These are phyloP conservation scores for Schizosaccharomyces versatilis DNA, from an alignment of 1,139 yeast genomes.

Conservation along the genomic window DNA sequence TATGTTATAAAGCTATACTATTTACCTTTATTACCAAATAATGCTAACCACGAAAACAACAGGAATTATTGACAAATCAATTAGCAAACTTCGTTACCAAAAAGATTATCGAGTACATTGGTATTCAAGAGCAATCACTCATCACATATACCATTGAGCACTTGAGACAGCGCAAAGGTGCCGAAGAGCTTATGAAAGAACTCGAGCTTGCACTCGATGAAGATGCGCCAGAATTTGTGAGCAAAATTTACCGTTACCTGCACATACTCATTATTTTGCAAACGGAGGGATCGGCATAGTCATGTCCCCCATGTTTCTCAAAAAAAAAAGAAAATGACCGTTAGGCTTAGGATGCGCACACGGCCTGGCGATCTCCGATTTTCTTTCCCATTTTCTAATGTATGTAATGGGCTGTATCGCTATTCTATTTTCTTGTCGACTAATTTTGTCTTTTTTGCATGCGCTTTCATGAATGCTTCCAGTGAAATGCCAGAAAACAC, in stretches of 20 bases:
- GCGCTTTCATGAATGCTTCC: conserved; percentile 34
- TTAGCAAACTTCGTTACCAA: conserved; percentile 15
- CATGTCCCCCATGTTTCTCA: too few species aligned
- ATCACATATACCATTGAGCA: conserved; percentile 17
- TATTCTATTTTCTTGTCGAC: too few species aligned
- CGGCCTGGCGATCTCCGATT: too few species aligned
- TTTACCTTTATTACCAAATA: not conserved
- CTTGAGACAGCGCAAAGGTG: conserved; percentile 15
- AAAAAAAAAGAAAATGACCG: too few species aligned
- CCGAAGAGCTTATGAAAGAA: conserved; percentile 16
- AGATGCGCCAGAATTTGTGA: conserved; percentile 18
- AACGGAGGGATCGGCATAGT: not conserved
- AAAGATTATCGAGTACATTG: conserved; percentile 19
- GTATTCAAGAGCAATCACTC: conserved; percentile 21
- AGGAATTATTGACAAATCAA: not conserved
- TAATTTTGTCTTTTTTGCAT: not conserved
- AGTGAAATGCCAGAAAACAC: conserved; percentile 67
- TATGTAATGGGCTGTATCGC: too few species aligned
- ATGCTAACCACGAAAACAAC: not conserved
- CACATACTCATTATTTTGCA: conserved; percentile 9
- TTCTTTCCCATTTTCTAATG: too few species aligned
- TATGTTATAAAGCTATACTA: not conserved
- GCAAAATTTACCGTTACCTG: conserved; percentile 17
- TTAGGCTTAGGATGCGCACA: too few species aligned
- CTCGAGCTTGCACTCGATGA: conserved; percentile 20